A percentile compares a stretch with the other conserved stretches of the same genome.
phyloP scores from a whole-genome alignment of 78 protist species.

The Guillardia theta region DNA sequence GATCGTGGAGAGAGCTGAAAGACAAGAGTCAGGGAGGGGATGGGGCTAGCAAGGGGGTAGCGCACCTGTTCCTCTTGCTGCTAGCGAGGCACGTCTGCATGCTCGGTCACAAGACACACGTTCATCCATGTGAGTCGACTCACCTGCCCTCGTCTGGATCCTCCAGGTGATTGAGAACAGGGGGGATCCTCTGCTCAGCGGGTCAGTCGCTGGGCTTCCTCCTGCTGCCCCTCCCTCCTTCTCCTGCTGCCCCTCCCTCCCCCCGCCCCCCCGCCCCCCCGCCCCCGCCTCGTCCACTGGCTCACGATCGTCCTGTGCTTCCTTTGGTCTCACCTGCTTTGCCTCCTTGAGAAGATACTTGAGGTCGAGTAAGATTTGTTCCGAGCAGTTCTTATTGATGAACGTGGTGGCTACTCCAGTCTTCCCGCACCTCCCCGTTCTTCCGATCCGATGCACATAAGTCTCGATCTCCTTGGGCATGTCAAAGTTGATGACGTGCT shows the following conservation, averaged over 20 bases:
- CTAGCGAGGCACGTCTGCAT: neutral
- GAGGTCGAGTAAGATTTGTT: slow-evolving; percentile 87
- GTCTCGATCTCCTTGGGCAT: slow-evolving; percentile 89
- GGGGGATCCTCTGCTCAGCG: slow-evolving; percentile 51
- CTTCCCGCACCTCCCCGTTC: slow-evolving; percentile 95
- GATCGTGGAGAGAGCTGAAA: neutral
- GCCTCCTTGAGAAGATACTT: slow-evolving; percentile 93
- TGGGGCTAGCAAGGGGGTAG: no score
- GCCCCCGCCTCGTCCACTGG: neutral
- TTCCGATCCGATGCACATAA: slow-evolving; percentile 98
- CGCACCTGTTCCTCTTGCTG: neutral
- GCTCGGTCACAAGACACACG: no score
- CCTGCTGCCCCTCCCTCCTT: neutral
- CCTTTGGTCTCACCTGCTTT: slow-evolving; percentile 67
- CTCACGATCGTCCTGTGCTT: neutral
- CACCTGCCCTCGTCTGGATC: neutral
- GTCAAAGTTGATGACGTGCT: slow-evolving; percentile 96
- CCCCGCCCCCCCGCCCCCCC: neutral
- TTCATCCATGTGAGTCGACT: no score
- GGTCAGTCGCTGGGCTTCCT: neutral
- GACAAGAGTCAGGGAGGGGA: no score
- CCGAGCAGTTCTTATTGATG: slow-evolving; percentile 64
- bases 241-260: neutral
- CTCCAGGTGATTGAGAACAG: slow-evolving; percentile 13
- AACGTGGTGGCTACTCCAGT: slow-evolving; percentile 91